Evolutionary conservation across 2,329 filamentous ascomycete species (phyloP).

Genomic region (Diaporthe batatas): DNA sequence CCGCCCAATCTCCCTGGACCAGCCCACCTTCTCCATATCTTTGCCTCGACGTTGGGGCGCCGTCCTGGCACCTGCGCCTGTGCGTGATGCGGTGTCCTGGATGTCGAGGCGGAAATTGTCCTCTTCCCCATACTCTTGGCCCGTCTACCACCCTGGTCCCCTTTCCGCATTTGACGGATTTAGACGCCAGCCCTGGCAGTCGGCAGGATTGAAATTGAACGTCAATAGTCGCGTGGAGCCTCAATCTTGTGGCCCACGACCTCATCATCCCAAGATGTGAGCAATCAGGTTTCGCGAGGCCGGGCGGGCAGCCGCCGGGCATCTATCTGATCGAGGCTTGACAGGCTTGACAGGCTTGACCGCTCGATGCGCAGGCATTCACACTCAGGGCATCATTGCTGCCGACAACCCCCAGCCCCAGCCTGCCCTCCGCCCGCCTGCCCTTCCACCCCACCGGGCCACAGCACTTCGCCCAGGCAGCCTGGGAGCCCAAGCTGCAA

Average conservation of each 20-base stretch:
- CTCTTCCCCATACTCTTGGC: slow-evolving; percentile 32
- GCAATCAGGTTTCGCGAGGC: slow-evolving; percentile 27
- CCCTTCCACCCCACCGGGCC: too few species aligned
- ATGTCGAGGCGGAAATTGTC: slow-evolving; percentile 33
- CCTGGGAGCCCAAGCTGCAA: too few species aligned
- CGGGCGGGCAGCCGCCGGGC: slow-evolving; percentile 21
- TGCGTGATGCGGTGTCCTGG: slow-evolving; percentile 20
- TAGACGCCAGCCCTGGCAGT: slow-evolving; percentile 2
- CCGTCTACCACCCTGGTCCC: too few species aligned
- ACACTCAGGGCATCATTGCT: not conserved
- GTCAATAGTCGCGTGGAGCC: slow-evolving; percentile 35
- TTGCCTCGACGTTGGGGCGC: slow-evolving; percentile 26
- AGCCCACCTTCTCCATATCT: slow-evolving; percentile 29
- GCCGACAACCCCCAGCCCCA: slow-evolving; percentile 15
- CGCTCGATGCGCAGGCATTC: slow-evolving; percentile 27
- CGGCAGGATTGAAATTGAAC: slow-evolving; percentile 35
- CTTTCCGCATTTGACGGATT: slow-evolving; percentile 22
- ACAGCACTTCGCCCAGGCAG: too few species aligned
- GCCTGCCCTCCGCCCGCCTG: not conserved
- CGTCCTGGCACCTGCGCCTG: slow-evolving; percentile 33
- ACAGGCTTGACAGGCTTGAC: slow-evolving; percentile 4
- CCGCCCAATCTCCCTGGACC: slow-evolving; percentile 19
- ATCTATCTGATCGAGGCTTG: slow-evolving; percentile 27
- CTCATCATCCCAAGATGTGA: slow-evolving; percentile 32
- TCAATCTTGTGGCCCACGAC: slow-evolving; percentile 34